Conservation (phyloP, 257 asterid species). For the Knoxia roxburghii region DNA sequence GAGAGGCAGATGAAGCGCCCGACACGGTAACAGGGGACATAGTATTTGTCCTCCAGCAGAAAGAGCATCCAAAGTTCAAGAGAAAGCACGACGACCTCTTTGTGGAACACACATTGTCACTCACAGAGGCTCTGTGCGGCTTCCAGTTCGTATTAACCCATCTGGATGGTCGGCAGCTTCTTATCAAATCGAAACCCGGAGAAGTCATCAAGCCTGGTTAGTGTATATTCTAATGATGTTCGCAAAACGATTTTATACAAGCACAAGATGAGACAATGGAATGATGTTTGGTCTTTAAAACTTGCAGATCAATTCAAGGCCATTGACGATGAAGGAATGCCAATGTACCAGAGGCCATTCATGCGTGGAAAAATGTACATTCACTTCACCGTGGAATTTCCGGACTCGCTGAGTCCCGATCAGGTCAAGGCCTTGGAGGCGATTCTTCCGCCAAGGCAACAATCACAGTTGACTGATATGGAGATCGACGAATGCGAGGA, state of each 20-base stretch:
- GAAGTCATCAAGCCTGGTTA: conserved; percentile 66
- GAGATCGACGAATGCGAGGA: conserved; percentile 76
- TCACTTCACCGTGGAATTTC: conserved; percentile 56
- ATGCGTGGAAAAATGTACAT: conserved; percentile 59
- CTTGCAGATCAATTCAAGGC: conserved; percentile 54
- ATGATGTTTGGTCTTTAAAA: not conserved
- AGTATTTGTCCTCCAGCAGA: conserved; percentile 59
- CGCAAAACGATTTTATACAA: too few species aligned
- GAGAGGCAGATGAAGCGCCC: conserved; percentile 83
- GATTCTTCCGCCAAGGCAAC: conserved; percentile 44
- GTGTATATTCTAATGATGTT: not conserved
- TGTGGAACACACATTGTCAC: conserved; percentile 50
- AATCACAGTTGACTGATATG: conserved; percentile 51
- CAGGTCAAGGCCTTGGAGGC: conserved; percentile 41
- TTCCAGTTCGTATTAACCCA: conserved; percentile 57
- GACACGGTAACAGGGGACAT: conserved; percentile 62
- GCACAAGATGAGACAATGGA: too few species aligned
- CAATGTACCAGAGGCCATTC: conserved; percentile 54
- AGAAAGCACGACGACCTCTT: conserved; percentile 65
- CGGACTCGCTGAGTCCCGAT: conserved; percentile 37
- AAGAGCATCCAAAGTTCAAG: conserved; percentile 63
- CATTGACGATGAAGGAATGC: conserved; percentile 71
- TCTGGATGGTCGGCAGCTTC: conserved; percentile 57
- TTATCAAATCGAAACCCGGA: conserved; percentile 57
- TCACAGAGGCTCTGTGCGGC: conserved; percentile 68